Base-by-base conservation (phyloP, 73 alveolate species). In the Loxodes magnus region DNA sequence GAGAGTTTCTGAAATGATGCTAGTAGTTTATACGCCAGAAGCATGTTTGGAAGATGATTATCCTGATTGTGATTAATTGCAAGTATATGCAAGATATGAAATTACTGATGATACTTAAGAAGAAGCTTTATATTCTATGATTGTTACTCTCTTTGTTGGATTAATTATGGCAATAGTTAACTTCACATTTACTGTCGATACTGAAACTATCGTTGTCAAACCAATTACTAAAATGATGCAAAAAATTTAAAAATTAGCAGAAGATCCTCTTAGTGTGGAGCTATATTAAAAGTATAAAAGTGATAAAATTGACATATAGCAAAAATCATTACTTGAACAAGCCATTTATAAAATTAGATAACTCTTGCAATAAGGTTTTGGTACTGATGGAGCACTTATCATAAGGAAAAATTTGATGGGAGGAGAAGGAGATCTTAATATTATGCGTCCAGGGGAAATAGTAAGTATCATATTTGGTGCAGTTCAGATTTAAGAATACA, bases 211-310 rank as follows among this genome's bases (percentile, higher is more conserved):
- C n/a, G 78, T 79, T 4, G 67, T 79, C 26, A 60, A 33, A 31
- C 93, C 93, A n/a, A 79, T 79, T 34, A 74, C 79, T 5, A 79
- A 73, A 46, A 74, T 79, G 84, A 74, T 77, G 15, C 64, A 67
- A 15, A 79, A 58, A 7, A 71, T 77, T 43, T 57, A 70, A 50
- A 50, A 71, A 3, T 53, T 79, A 10, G 93, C 85, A 4, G 93
- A 79, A 22, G 88, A 79, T 51, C 84, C 84, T 16, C 43, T 79
- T 39, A 53, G 51, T 28, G 67, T 74, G 5, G 51, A 44, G n/a
- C 38, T 21, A 5, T 3, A 22, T 28, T 4, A 42, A 38, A 19
- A 23, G 33, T 15, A 53, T 35, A 43, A 24, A 37, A 51, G 16
- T 51, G 65, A 38, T 2, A 62, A 38, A 55, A 72, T 36, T 15